Evolutionary conservation across 805 yeast genomes (phyloP), one percentile per base, ranked within the genome.

Genomic region (Candida nemodendra): DNA sequence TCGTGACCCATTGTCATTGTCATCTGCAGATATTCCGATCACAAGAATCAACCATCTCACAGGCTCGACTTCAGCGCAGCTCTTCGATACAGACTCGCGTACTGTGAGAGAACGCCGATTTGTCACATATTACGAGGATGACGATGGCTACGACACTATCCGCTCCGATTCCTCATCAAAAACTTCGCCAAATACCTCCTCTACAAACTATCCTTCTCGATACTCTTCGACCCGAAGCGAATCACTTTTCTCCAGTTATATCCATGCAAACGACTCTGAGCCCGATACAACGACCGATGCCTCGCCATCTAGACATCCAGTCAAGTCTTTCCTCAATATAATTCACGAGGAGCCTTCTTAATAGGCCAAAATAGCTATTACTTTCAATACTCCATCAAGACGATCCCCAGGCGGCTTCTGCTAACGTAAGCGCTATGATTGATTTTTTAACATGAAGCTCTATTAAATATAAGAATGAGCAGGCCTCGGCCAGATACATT

Each of bases 81-180:
- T 23, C 5, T 29, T 32, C n/a, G 42, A 45, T 21, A 24, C 30
- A 4, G 13, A 31, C 32, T 17, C 12, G 5, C 22, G 9, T 24
- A 27, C 36, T 4, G 24, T 46, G 17, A 40, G 50, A 15, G 47
- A 38, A 25, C 38, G 48, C 32, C 39, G 43, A 2, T 33, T 38
- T 24, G 33, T 41, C 2, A 42, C 42, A 6, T 51, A 36, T 35
- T 51, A 51, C 32, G 53, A 51, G 18, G 55, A 51, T 25, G 55
- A 48, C 24, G 55, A 51, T 24, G 55, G 53, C 5, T 51, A 51
- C 31, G 48, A 39, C 18, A 36, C 51, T 2, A 31, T 47, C 4
- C 38, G 48, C 19, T 19, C 42, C 4, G 48, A 38, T 9, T 18
- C 33, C 2, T 38, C 49, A 9, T 37, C 36, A 12, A 36, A 35